Base-by-base conservation (phyloP, 1,284 basidiomycete genomes). In the Inonotus obliquus region DNA sequence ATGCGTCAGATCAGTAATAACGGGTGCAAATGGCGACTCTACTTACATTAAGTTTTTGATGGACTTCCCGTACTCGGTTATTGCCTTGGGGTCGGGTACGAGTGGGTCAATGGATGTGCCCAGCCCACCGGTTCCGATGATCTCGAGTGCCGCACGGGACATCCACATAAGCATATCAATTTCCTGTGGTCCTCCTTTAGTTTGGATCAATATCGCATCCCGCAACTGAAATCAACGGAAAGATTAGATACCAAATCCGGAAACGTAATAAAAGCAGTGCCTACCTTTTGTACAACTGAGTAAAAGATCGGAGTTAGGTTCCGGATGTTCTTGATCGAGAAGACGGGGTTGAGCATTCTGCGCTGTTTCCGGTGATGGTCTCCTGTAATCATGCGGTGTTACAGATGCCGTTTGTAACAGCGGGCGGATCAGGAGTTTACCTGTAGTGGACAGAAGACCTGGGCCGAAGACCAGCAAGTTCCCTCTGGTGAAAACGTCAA, bases 311-410 rank as follows among this genome's bases (percentile, higher is more conserved):
- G 64, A 4, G 62, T 59, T 19, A 65, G 59, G 37, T 65, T 59
- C 14, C 64, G 64, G 27, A 65, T 63, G 48, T 65, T 58, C 52
- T 63, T 63, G 25, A 63, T 61, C 27, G 61, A 63, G 59, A 65
- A 65, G 32, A 65, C 61, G 32, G 64, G 64, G 56, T 63, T 65
- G 57, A 65, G 62, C 55, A 65, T 63, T 48, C 61, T 63, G 39
- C 64, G 61, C 45, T 65, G 64, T 25, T 59, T 60, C 45, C 62
- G 53, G 53, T 65, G 64, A 39, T 60, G 61, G 38, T 61, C 58
- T 17, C 64, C 64, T 65, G 41, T n/a, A 41, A 55, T 53, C n/a
- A 51, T 55, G 53, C 17, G 23, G 21, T 38, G 37, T 32, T 39
- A 48, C n/a, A n/a, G 32, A 10, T 56, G 1, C 19, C 47, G 17